phyloP scores from a whole-genome alignment of 2,329 filamentous ascomycete species.

The Xylariaceae sp. region DNA sequence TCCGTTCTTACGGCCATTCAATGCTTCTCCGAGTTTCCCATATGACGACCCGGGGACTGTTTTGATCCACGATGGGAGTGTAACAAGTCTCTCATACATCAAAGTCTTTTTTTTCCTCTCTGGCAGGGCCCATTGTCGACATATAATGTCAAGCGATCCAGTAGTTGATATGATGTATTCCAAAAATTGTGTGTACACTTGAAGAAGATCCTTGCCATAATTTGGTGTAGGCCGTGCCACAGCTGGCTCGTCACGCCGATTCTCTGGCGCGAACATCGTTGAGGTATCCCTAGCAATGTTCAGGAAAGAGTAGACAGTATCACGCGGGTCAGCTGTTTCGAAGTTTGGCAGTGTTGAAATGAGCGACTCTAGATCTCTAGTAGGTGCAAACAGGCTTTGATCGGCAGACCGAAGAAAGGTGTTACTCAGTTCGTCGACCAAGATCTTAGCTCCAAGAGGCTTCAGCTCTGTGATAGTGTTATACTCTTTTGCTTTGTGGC shows the following conservation, averaged over 20 bases:
- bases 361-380: slow-evolving; percentile 19
- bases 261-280: too few species aligned
- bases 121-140: slow-evolving; percentile 21
- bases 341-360: slow-evolving; percentile 19
- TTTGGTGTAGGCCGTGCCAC: too few species aligned
- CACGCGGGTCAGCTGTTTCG: slow-evolving; percentile 23
- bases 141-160: slow-evolving; percentile 23
- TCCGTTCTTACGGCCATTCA: slow-evolving; percentile 13
- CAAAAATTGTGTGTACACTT: slow-evolving; percentile 20
- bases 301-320: slow-evolving; percentile 23
- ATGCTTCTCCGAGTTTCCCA: slow-evolving; percentile 5
- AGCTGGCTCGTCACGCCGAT: too few species aligned
- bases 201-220: slow-evolving; percentile 1
- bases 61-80: slow-evolving; percentile 15
- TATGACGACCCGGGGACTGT: slow-evolving; percentile 5
- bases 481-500: too few species aligned
- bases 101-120: slow-evolving; percentile 3
- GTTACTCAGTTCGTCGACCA: slow-evolving; percentile 13
- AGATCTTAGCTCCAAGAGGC: slow-evolving; percentile 8
- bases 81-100: not conserved
- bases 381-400: slow-evolving; percentile 1
- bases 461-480: slow-evolving; percentile 17
- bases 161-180: slow-evolving; percentile 11
- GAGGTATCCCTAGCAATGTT: slow-evolving; percentile 20
- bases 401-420: slow-evolving; percentile 13